Conservation (phyloP, 1,284 basidiomycete genomes). For the Moesziomyces aphidis region DNA sequence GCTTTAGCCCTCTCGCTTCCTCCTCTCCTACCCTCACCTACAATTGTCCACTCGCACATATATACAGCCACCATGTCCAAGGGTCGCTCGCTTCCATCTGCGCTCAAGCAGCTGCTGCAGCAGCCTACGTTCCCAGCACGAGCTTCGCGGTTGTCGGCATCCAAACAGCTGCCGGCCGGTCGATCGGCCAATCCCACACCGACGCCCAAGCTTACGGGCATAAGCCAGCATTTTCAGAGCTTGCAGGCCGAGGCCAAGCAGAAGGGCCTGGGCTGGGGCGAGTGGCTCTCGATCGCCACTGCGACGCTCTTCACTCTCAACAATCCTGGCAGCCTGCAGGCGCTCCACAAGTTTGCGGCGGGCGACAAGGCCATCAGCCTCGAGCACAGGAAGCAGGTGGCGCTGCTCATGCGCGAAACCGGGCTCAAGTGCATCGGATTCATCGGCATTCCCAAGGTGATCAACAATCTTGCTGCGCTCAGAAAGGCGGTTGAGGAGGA, state of each 20-base stretch:
- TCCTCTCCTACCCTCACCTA: too few species aligned
- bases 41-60: not conserved
- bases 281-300: constrained; percentile 87
- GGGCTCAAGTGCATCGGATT: constrained; percentile 94
- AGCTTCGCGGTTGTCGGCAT: constrained; percentile 70
- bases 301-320: constrained; percentile 86
- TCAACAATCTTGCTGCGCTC: constrained; percentile 67
- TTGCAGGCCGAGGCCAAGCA: constrained; percentile 76
- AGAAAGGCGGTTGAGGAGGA: constrained; percentile 62
- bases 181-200: constrained; percentile 74
- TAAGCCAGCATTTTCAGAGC: constrained; percentile 71
- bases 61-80: constrained; percentile 29
- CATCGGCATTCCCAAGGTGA: constrained; percentile 82
- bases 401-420: constrained; percentile 88
- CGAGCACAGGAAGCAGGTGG: constrained; percentile 74
- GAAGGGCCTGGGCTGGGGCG: constrained; percentile 76
- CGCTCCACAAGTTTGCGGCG: constrained; percentile 82
- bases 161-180: constrained; percentile 47
- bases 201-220: constrained; percentile 75
- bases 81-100: constrained; percentile 62
- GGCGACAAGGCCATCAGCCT: constrained; percentile 69
- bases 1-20: too few species aligned
- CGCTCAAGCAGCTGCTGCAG: constrained; percentile 79
- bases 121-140: constrained; percentile 77
- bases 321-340: constrained; percentile 80